phyloP scores from a whole-genome alignment of 345 rosid genomes.

The Noccaea caerulescens region DNA sequence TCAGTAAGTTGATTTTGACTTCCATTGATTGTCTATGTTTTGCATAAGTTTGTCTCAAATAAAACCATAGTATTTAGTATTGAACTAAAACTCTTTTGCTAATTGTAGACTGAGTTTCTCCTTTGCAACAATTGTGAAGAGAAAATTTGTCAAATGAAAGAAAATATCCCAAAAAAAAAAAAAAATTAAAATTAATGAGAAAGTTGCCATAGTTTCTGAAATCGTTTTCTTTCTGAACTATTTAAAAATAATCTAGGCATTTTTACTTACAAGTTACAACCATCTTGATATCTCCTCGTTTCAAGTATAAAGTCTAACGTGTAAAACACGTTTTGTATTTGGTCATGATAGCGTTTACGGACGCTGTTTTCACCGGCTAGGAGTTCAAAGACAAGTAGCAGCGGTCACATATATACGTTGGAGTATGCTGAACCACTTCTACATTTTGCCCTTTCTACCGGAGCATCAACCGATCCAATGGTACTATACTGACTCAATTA shows the following conservation, averaged over 20 bases:
- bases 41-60: neutral
- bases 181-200: neutral
- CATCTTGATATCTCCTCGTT: neutral
- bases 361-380: constrained; percentile 66
- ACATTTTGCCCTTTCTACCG: constrained; percentile 73
- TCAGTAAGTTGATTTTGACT: constrained; percentile 47
- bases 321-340: neutral
- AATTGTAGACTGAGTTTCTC: neutral
- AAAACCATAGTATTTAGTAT: neutral
- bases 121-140: neutral
- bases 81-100: neutral
- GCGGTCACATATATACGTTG: constrained; percentile 59
- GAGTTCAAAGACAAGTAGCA: constrained; percentile 49
- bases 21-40: neutral
- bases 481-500: neutral
- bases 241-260: neutral
- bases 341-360: constrained; percentile 62
- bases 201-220: neutral
- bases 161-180: neutral
- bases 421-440: constrained; percentile 75
- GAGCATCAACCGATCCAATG: constrained; percentile 63
- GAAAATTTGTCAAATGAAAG: neutral
- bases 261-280: neutral
- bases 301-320: neutral
- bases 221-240: neutral